Percentiles rank a stretch among this genome's conserved stretches.
These are phyloP conservation scores for Solanum chacoense DNA, from an alignment of 305 asterid genomes.

Conservation along the genomic window DNA sequence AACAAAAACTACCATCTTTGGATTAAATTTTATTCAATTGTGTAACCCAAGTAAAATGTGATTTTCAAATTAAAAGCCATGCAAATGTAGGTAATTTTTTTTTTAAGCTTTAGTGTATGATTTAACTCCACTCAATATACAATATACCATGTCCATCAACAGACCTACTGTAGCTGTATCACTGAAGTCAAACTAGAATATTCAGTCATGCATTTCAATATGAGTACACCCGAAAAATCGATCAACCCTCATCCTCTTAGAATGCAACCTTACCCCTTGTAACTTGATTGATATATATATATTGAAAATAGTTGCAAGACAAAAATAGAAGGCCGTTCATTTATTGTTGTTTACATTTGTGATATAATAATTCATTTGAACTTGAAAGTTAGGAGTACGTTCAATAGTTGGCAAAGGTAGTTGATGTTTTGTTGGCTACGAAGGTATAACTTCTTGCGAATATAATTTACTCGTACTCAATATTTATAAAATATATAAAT, in stretches of 20 bases:
- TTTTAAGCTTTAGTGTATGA: too few relatives aligned
- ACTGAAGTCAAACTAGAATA: too few relatives aligned
- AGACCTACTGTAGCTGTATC: accelerated
- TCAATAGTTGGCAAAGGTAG: not conserved
- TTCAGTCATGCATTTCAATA: too few relatives aligned
- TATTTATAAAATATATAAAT: not conserved
- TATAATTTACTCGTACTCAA: not conserved
- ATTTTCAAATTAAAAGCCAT: not conserved
- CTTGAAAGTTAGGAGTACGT: not conserved
- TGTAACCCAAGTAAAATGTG: not conserved
- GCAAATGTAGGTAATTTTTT: not conserved
- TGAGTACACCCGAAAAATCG: too few relatives aligned
- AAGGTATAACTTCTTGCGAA: not conserved
- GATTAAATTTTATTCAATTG: not conserved
- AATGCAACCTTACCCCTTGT: too few relatives aligned
- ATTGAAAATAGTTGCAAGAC: too few relatives aligned
- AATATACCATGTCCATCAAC: too few relatives aligned
- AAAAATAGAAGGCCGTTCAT: too few relatives aligned
- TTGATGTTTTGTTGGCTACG: not conserved
- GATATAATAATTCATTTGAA: not conserved
- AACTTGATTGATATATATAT: too few relatives aligned
- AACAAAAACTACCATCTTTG: not conserved
- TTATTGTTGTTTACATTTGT: not conserved
- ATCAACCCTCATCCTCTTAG: too few relatives aligned
- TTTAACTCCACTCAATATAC: too few relatives aligned